phyloP scores from a whole-genome alignment of 2,329 filamentous ascomycete species.

The Fusarium albosuccineum region DNA sequence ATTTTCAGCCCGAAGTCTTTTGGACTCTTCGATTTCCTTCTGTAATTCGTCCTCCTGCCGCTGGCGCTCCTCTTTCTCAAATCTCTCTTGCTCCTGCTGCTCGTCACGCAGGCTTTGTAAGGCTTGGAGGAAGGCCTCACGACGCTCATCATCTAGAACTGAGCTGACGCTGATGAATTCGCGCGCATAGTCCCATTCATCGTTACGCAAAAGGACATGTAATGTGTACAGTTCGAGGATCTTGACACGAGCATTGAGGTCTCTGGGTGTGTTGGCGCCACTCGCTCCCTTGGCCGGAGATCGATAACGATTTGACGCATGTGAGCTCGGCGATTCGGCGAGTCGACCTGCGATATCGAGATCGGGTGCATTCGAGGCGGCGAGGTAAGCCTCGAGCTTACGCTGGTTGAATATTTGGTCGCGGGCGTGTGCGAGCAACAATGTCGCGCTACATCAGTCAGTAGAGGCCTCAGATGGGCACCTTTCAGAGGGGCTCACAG shows the following conservation, averaged over 20 bases:
- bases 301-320: conserved; percentile 54
- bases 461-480: conserved; percentile 13
- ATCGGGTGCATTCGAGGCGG: conserved; percentile 78
- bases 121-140: conserved; percentile 89
- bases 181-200: conserved; percentile 94
- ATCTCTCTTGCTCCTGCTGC: conserved; percentile 77
- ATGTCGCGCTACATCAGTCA: conserved; percentile 75
- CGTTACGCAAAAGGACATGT: conserved; percentile 92
- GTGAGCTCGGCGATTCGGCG: conserved; percentile 57
- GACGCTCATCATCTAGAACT: conserved; percentile 90
- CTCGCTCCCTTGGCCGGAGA: conserved; percentile 64
- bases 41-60: conserved; percentile 69
- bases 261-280: conserved; percentile 85
- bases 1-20: conserved; percentile 68
- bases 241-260: conserved; percentile 87
- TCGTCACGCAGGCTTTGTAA: conserved; percentile 88
- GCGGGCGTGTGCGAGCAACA: conserved; percentile 90
- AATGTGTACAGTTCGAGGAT: conserved; percentile 95
- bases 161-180: conserved; percentile 91
- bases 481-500: conserved; percentile 66
- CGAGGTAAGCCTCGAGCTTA: conserved; percentile 89
- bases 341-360: conserved; percentile 79
- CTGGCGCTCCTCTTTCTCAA: conserved; percentile 70
- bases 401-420: conserved; percentile 88
- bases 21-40: conserved; percentile 69